These are phyloP conservation scores for Sugiyamaella boreocaroliniensis DNA, from an alignment of 805 yeast genomes.

Conservation along the genomic window DNA sequence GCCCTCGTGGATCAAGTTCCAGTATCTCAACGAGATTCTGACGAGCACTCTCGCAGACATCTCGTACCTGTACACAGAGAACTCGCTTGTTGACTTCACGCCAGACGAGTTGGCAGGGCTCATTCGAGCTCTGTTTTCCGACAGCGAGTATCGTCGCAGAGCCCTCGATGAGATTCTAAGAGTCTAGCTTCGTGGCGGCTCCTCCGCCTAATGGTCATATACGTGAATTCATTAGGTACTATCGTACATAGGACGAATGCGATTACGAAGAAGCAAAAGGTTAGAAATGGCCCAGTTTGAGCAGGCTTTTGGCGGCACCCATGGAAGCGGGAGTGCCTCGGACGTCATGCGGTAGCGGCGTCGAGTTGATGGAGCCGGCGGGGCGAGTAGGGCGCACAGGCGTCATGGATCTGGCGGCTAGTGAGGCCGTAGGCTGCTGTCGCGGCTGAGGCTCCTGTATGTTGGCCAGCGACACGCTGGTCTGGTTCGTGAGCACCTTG, in stretches of 20 bases:
- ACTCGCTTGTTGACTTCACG: constrained; percentile 30
- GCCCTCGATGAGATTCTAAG: constrained; percentile 21
- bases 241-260: background rate
- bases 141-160: constrained; percentile 25
- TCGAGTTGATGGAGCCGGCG: background rate
- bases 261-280: background rate
- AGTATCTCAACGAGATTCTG: constrained; percentile 29
- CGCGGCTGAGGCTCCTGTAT: constrained; percentile 7
- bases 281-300: constrained; percentile 15
- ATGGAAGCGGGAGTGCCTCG: constrained; percentile 16
- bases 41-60: constrained; percentile 29
- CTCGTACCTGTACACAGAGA: constrained; percentile 22
- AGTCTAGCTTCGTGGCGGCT: background rate
- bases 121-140: constrained; percentile 31
- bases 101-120: constrained; percentile 27
- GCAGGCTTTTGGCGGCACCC: constrained; percentile 19
- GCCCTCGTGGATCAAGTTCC: constrained; percentile 35
- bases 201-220: background rate
- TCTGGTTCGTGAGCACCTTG: constrained; percentile 30
- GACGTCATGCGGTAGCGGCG: background rate
- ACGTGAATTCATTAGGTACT: background rate
- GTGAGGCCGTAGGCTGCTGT: background rate
- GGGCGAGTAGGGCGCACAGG: constrained; percentile 3
- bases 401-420: constrained; percentile 1
- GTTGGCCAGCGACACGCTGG: constrained; percentile 24